phyloP scores from a whole-genome alignment of 225 moss, liverwort and hornwort genomes.

The Takakia lepidozioides region DNA sequence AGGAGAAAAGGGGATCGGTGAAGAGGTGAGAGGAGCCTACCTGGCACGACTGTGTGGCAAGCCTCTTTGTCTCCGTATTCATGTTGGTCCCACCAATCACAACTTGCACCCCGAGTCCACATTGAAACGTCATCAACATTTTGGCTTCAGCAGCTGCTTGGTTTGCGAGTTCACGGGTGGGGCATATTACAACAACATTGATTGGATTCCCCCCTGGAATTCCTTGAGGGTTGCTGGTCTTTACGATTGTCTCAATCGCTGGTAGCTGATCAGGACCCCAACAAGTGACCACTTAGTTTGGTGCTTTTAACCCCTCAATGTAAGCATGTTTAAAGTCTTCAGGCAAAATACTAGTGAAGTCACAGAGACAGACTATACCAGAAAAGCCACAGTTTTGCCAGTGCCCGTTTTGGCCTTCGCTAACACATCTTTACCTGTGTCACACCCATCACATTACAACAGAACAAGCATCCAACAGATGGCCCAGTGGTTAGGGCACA shows the following conservation, averaged over 20 bases:
- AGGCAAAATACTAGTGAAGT: too few relatives aligned
- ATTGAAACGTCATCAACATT: conserved; percentile 80
- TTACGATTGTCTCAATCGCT: conserved; percentile 78
- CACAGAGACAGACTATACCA: conserved; percentile 32
- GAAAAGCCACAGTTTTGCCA: conserved; percentile 96
- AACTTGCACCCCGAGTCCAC: conserved; percentile 73
- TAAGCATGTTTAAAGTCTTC: too few relatives aligned
- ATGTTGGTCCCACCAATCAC: conserved; percentile 95
- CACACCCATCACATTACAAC: not conserved
- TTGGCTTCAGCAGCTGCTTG: conserved; percentile 88
- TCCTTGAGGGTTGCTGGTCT: conserved; percentile 12
- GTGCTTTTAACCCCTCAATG: too few relatives aligned
- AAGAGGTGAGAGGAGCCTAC: too few relatives aligned
- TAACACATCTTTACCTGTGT: conserved; percentile 77
- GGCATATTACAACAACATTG: conserved; percentile 78
- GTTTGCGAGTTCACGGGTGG: conserved; percentile 87
- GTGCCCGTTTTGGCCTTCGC: conserved; percentile 98
- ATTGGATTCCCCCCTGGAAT: conserved; percentile 39
- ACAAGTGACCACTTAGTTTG: too few relatives aligned
- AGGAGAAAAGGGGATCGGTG: too few relatives aligned
- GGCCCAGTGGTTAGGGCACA: too few relatives aligned
- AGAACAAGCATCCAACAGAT: too few relatives aligned
- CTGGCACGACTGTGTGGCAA: conserved; percentile 73
- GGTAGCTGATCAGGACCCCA: conserved; percentile 50
- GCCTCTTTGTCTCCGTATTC: conserved; percentile 55